Evolutionary conservation across 345 rosid genomes (phyloP).

Genomic region (Physaria fendleri): DNA sequence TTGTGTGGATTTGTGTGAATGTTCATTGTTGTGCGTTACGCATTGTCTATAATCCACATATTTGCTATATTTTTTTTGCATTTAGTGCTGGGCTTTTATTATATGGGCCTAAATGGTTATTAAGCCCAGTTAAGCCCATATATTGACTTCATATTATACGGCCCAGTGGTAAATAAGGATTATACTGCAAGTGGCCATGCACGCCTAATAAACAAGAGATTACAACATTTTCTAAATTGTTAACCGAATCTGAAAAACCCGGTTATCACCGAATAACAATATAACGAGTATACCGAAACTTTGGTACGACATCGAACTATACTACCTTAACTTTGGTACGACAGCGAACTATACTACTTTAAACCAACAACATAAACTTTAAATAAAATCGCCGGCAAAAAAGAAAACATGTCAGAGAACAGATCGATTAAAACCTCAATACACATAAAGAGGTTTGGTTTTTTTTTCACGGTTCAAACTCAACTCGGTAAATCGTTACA

Average conservation of each 20-base stretch:
- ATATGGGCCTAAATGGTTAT: too few relatives aligned
- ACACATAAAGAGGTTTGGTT: background rate
- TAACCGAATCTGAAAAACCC: constrained; percentile 14
- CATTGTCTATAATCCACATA: constrained; percentile 21
- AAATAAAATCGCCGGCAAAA: constrained; percentile 10
- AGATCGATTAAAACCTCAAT: background rate
- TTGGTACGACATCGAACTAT: constrained; percentile 3
- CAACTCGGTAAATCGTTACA: constrained; percentile 19
- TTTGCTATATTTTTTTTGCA: background rate
- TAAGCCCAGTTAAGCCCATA: background rate
- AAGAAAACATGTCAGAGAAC: constrained; percentile 1
- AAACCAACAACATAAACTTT: constrained; percentile 3
- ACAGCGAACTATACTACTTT: background rate
- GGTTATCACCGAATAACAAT: constrained; percentile 10
- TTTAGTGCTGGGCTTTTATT: background rate
- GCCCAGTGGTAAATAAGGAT: background rate
- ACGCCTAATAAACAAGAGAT: background rate
- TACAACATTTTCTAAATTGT: background rate
- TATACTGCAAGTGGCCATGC: background rate
- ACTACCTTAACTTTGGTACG: constrained; percentile 13
- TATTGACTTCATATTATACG: background rate
- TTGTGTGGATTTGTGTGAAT: constrained; percentile 25
- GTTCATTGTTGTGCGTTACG: constrained; percentile 3
- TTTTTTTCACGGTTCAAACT: constrained; percentile 12
- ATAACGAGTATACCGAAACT: constrained; percentile 25